Evolutionary conservation across 805 yeast genomes (phyloP).

Genomic region (Scheffersomyces coipomensis): DNA sequence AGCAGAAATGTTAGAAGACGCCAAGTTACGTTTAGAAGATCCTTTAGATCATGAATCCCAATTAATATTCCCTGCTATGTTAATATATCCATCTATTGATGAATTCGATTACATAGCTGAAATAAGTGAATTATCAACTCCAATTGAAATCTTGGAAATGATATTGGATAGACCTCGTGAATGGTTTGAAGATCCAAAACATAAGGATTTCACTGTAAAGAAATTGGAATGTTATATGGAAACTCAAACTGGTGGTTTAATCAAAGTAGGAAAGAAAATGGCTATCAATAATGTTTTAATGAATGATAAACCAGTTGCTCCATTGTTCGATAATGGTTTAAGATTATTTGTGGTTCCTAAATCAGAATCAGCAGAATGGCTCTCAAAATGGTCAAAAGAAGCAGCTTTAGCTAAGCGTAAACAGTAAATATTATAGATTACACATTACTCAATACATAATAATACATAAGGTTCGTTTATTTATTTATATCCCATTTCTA

Average conservation of each 20-base stretch:
- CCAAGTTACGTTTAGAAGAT: slow-evolving; percentile 60
- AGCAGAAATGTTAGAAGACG: slow-evolving; percentile 52
- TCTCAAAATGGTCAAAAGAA: slow-evolving; percentile 61
- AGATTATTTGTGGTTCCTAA: slow-evolving; percentile 81
- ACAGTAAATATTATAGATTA: slow-evolving; percentile 4
- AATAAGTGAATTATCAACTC: slow-evolving; percentile 69
- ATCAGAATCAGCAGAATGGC: slow-evolving; percentile 61
- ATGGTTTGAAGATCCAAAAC: slow-evolving; percentile 67
- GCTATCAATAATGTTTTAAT: slow-evolving; percentile 63
- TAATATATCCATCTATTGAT: slow-evolving; percentile 78
- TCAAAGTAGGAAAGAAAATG: slow-evolving; percentile 79
- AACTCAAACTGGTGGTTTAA: slow-evolving; percentile 78
- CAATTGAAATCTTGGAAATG: slow-evolving; percentile 58
- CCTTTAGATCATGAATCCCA: slow-evolving; percentile 70
- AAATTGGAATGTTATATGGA: slow-evolving; percentile 77
- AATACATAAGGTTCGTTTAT: slow-evolving; percentile 1
- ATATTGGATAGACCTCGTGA: slow-evolving; percentile 63
- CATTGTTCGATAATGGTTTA: slow-evolving; percentile 72
- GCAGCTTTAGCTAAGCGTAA: slow-evolving; percentile 49
- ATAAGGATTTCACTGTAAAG: slow-evolving; percentile 55
- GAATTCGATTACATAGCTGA: slow-evolving; percentile 82
- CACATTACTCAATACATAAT: no score
- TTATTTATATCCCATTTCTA: slow-evolving; percentile 41
- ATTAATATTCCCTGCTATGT: slow-evolving; percentile 75
- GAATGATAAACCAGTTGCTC: slow-evolving; percentile 62